A percentile compares a stretch with the other conserved stretches of the same genome.
Conservation (phyloP, 768 basidiomycete genomes). For the Trametes meyenii region DNA sequence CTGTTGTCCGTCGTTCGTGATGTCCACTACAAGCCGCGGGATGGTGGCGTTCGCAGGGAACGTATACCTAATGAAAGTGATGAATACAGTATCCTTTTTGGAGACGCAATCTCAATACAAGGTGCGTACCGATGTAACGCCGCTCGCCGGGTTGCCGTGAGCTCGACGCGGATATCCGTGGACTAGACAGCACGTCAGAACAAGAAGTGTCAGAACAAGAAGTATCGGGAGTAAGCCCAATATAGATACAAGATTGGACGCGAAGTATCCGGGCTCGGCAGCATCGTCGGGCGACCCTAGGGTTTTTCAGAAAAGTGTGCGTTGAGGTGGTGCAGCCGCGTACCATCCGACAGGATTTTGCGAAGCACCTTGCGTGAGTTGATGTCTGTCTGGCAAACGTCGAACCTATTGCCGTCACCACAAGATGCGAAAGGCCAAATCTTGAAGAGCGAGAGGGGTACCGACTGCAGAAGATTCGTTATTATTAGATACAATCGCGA, state of each 20-base stretch:
- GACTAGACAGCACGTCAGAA: conserved; percentile 38
- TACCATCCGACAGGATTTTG: conserved; percentile 53
- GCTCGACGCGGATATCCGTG: conserved; percentile 57
- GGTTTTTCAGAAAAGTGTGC: not conserved
- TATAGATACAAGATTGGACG: conserved; percentile 54
- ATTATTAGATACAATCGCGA: not conserved
- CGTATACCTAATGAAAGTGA: conserved; percentile 28
- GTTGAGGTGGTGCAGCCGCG: not conserved
- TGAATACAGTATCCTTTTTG: not conserved
- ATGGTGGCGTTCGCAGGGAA: conserved; percentile 30
- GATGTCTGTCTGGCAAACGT: conserved; percentile 52
- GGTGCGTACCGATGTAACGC: conserved; percentile 55
- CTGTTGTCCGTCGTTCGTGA: conserved; percentile 62
- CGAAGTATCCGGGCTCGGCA: conserved; percentile 69
- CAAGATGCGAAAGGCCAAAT: conserved; percentile 56
- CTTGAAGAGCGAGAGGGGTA: conserved; percentile 64
- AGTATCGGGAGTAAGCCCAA: not conserved
- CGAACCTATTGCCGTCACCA: conserved; percentile 41
- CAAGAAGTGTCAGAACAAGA: not conserved
- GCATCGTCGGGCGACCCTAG: conserved; percentile 59
- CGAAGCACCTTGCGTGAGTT: conserved; percentile 48
- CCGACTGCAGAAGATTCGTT: conserved; percentile 36
- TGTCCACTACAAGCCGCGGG: conserved; percentile 60
- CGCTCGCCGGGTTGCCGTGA: conserved; percentile 60
- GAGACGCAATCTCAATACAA: not conserved